Evolutionary conservation across 164 flowering plant genomes (phyloP), one percentile per base, ranked within the genome.

Genomic region (Nymphaea colorata): DNA sequence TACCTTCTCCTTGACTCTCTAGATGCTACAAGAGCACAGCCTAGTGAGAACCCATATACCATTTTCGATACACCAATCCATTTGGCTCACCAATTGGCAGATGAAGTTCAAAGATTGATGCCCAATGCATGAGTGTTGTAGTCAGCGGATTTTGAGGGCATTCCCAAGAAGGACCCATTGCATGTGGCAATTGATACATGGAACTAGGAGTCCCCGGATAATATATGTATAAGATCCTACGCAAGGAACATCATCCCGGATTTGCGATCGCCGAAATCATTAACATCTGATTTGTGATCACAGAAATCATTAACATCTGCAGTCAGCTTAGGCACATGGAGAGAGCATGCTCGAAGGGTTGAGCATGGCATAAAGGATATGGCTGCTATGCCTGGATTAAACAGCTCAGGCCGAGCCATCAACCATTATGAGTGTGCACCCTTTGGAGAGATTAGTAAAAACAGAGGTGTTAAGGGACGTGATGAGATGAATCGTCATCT

Each of bases 11-110:
- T 80, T 14, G 83, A 83, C 5, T 84, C 85, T 41, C 64, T 84
- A 64, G 87, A 84, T 76, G 87, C 87, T 59, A 81, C 85, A 16
- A 80, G 77, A 73, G 79, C 82, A 75, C 85, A 84, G 65, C 55
- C 82, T 59, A 72, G 80, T 47, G 76, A 76, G 36, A 72, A 68
- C 60, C 72, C 77, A 41, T 71, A 61, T 64, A 66, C 72, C 42
- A 69, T 80, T 63, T 84, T 84, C 70, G 59, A 72, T 25, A 44
- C 72, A 64, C 67, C 80, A n/a, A 69, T 82, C 47, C 67, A 74
- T 47, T 64, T 82, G 67, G 82, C 84, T n/a, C 3, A n/a, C 7
- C 36, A 25, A 25, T 25, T 25, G 36, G 36, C 36, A 25, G 36
- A 25, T 25, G 79, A 80, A 68, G 75, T 75, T 0, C 72, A 36